Percentiles rank a stretch among this genome's conserved stretches.
phyloP scores from a whole-genome alignment of 441 rosid genomes.

The Populus hybrid region DNA sequence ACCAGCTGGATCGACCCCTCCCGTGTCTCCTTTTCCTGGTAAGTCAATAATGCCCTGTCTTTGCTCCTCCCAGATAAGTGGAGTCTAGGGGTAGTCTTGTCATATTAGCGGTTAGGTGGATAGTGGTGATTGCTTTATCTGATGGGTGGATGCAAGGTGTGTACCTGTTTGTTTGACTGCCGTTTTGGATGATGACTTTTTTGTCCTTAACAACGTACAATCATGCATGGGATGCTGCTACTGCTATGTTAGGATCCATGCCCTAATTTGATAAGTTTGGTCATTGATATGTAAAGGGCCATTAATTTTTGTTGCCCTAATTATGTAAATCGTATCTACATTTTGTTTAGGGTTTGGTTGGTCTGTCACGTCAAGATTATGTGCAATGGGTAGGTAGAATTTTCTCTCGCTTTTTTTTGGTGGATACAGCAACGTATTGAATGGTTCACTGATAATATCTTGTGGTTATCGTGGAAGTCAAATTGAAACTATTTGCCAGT shows the following conservation, averaged over 20 bases:
- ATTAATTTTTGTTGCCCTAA: background rate
- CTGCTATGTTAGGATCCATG: background rate
- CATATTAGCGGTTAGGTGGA: background rate
- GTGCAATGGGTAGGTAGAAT: background rate
- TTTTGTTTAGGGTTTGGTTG: background rate
- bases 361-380: background rate
- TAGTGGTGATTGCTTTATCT: background rate
- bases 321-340: background rate
- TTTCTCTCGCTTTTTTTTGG: background rate
- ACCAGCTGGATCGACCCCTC: slow-evolving; percentile 79
- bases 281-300: background rate
- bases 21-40: slow-evolving; percentile 85
- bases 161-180: background rate
- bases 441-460: background rate
- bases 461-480: background rate
- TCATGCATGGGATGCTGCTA: background rate
- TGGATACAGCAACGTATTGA: background rate
- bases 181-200: background rate
- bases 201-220: background rate
- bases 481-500: background rate
- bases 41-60: slow-evolving; percentile 19
- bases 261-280: background rate
- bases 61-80: background rate
- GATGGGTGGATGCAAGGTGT: background rate
- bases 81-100: background rate